Conservation (phyloP, 257 asterid genomes). For the Lycium barbarum region DNA sequence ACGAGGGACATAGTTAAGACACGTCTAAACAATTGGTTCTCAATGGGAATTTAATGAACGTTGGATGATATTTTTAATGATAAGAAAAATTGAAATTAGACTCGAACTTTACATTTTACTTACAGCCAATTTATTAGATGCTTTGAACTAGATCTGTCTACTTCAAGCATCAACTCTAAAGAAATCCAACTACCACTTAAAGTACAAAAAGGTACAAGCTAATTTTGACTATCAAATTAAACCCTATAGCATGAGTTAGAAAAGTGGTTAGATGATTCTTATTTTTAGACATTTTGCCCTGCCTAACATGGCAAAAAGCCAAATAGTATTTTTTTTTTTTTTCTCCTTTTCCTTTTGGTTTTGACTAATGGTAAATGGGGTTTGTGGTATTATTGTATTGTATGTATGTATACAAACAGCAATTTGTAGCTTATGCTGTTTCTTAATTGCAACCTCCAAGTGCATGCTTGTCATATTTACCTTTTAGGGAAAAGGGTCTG, state of each 20-base stretch:
- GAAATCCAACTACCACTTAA: background rate
- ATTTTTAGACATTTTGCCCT: conserved; percentile 2
- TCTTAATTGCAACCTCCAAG: background rate
- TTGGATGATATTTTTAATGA: background rate
- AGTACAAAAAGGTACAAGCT: background rate
- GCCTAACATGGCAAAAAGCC: background rate
- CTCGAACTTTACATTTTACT: background rate
- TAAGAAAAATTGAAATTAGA: background rate
- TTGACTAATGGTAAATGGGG: background rate
- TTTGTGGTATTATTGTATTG: background rate
- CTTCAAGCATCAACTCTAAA: background rate
- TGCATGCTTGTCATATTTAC: conserved; percentile 2
- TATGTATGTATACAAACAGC: background rate
- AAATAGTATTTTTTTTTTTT: background rate
- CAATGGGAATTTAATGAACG: background rate
- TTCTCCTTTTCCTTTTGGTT: background rate
- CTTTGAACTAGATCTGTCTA: background rate
- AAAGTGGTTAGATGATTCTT: background rate
- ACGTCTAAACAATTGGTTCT: background rate
- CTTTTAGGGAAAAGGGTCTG: too few relatives aligned
- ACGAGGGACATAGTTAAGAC: background rate
- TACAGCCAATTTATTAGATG: background rate
- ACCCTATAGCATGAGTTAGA: background rate
- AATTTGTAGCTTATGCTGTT: conserved; percentile 25
- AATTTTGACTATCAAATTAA: background rate